Conservation (phyloP, 306 rosid genomes). For the Medicago ruthenica region DNA sequence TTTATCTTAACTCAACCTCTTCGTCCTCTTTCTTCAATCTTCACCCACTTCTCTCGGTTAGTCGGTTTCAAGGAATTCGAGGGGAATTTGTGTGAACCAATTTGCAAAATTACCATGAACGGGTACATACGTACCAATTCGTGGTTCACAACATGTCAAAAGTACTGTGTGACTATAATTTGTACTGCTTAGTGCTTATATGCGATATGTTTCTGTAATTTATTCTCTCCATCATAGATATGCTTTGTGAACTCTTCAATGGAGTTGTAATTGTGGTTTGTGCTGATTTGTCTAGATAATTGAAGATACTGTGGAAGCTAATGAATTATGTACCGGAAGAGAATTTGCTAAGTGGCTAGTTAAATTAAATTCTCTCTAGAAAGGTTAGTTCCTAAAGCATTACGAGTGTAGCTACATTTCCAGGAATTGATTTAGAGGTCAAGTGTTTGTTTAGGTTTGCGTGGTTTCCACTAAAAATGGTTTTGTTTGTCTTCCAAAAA, state of each 20-base stretch:
- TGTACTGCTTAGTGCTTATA: too few relatives aligned
- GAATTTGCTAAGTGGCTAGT: constrained; percentile 92
- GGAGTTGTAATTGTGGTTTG: constrained; percentile 44
- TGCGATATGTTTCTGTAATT: too few relatives aligned
- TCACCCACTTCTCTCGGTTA: too few relatives aligned
- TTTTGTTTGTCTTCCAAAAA: constrained; percentile 57
- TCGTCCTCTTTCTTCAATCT: too few relatives aligned
- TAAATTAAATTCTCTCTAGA: constrained; percentile 69
- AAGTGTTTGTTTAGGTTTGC: constrained; percentile 27
- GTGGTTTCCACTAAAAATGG: constrained; percentile 28
- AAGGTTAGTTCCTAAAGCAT: constrained; percentile 60
- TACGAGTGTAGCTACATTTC: constrained; percentile 7
- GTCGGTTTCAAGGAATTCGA: too few relatives aligned
- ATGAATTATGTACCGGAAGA: constrained; percentile 88
- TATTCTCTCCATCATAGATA: too few relatives aligned
- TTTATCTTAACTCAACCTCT: too few relatives aligned
- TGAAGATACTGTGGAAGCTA: constrained; percentile 74
- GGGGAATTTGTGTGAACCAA: too few relatives aligned
- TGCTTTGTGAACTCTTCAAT: constrained; percentile 39
- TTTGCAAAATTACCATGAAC: too few relatives aligned
- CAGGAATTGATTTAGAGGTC: constrained; percentile 28
- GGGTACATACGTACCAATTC: too few relatives aligned
- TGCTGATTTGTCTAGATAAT: constrained; percentile 74
- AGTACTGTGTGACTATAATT: too few relatives aligned
- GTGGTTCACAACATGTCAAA: too few relatives aligned